Evolutionary conservation across 2,329 filamentous ascomycete genomes (phyloP).

Genomic region (Phaeoacremonium minimum): DNA sequence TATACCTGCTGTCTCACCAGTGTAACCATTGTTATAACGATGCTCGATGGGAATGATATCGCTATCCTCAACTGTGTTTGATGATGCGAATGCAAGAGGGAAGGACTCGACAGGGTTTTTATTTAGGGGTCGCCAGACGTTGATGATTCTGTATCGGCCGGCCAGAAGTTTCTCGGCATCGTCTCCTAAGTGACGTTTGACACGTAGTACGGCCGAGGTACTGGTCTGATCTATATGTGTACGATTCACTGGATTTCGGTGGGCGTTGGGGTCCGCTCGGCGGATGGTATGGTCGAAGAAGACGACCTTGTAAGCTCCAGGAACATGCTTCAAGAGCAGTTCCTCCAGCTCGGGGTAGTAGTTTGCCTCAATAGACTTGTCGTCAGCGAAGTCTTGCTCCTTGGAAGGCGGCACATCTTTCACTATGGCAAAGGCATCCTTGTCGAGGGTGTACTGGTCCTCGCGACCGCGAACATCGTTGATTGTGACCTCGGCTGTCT

Average conservation of each 20-base stretch:
- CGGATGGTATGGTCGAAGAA: slow-evolving; percentile 89
- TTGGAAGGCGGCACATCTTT: slow-evolving; percentile 51
- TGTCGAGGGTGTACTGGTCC: slow-evolving; percentile 25
- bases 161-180: slow-evolving; percentile 64
- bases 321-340: slow-evolving; percentile 63
- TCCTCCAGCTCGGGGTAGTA: slow-evolving; percentile 86
- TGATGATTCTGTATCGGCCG: slow-evolving; percentile 76
- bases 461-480: slow-evolving; percentile 15
- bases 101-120: slow-evolving; percentile 57
- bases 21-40: slow-evolving; percentile 62
- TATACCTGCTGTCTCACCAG: slow-evolving; percentile 71
- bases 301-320: slow-evolving; percentile 61
- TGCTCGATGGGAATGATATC: slow-evolving; percentile 73
- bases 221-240: slow-evolving; percentile 84
- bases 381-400: slow-evolving; percentile 60
- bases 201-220: slow-evolving; percentile 60
- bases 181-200: slow-evolving; percentile 59
- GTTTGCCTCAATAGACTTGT: slow-evolving; percentile 60
- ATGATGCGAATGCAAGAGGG: slow-evolving; percentile 67
- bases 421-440: slow-evolving; percentile 64
- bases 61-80: slow-evolving; percentile 51
- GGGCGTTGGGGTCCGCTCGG: slow-evolving; percentile 52
- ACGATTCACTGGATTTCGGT: slow-evolving; percentile 63
- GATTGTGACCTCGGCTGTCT: slow-evolving; percentile 50
- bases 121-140: slow-evolving; percentile 73